A percentile compares a stretch with the other conserved stretches of the same genome.
phyloP scores from a whole-genome alignment of 2,329 filamentous ascomycete genomes.

The Lasiodiplodia sp. region DNA sequence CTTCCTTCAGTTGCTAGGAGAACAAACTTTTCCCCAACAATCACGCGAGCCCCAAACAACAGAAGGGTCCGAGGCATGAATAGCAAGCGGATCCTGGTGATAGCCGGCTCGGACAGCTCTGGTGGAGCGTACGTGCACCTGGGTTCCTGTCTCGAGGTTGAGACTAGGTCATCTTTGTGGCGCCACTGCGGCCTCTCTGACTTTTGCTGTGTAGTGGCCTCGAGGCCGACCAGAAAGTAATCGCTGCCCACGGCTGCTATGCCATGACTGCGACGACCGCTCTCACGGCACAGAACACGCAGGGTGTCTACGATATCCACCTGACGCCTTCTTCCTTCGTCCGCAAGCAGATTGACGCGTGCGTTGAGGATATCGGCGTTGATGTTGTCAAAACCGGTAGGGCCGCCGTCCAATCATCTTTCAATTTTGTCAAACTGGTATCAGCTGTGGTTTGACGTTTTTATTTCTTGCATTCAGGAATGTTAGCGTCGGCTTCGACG shows the following conservation, averaged over 20 bases:
- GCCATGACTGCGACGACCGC: conserved; percentile 96
- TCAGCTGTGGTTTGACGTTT: conserved; percentile 21
- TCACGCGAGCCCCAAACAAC: conserved; percentile 20
- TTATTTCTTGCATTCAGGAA: conserved; percentile 62
- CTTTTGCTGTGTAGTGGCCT: conserved; percentile 69
- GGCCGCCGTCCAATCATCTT: not conserved
- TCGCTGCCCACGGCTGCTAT: conserved; percentile 91
- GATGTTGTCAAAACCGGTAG: conserved; percentile 92
- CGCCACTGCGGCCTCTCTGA: conserved; percentile 16
- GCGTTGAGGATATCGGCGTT: conserved; percentile 81
- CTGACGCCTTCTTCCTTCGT: conserved; percentile 80
- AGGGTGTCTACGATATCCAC: conserved; percentile 82
- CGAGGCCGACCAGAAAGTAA: conserved; percentile 94
- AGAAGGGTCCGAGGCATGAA: conserved; percentile 36
- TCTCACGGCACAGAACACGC: conserved; percentile 94
- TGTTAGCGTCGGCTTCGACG: conserved; percentile 78
- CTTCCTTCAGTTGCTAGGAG: conserved; percentile 2
- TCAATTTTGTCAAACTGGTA: conserved; percentile 9
- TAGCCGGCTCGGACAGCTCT: conserved; percentile 89
- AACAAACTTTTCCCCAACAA: conserved; percentile 18
- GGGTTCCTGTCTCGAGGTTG: not conserved
- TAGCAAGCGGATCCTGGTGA: conserved; percentile 70
- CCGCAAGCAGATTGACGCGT: conserved; percentile 82
- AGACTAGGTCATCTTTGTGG: conserved; percentile 2
- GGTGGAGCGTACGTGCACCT: conserved; percentile 75